Conservation (phyloP, 1,139 yeast species). For the Taphrina betulina region DNA sequence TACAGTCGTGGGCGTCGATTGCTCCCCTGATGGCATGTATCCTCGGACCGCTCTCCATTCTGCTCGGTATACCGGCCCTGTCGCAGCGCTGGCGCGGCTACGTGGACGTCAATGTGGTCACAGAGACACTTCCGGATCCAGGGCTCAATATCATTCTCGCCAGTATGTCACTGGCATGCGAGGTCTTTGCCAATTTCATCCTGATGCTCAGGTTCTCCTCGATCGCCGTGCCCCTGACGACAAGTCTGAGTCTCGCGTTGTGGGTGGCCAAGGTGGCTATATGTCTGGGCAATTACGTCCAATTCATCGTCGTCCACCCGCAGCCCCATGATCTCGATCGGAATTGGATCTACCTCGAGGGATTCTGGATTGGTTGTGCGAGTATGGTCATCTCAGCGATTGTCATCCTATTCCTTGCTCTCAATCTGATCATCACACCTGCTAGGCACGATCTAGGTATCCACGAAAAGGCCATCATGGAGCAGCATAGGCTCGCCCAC, state of each 20-base stretch:
- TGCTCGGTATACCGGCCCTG: conserved; percentile 17
- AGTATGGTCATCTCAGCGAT: conserved; percentile 14
- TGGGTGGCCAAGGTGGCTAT: conserved; percentile 15
- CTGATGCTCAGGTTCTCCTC: conserved; percentile 17
- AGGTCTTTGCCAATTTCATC: conserved; percentile 6
- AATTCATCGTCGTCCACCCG: conserved; percentile 13
- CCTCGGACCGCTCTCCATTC: conserved; percentile 13
- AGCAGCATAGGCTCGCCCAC: conserved; percentile 50
- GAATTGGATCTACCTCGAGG: conserved; percentile 13
- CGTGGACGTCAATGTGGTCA: conserved; percentile 5
- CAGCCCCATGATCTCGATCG: background rate
- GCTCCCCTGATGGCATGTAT: conserved; percentile 18
- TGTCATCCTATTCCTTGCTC: conserved; percentile 7
- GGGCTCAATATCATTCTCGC: conserved; percentile 15
- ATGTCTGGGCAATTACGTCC: conserved; percentile 15
- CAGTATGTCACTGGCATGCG: conserved; percentile 11
- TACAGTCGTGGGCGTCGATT: conserved; percentile 18
- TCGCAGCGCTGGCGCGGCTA: conserved; percentile 25
- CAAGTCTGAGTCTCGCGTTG: conserved; percentile 2
- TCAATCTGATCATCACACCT: conserved; percentile 7
- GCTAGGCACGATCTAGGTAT: background rate
- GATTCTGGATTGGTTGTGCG: conserved; percentile 22
- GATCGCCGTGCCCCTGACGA: conserved; percentile 3
- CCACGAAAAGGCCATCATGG: conserved; percentile 6
- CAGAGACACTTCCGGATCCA: conserved; percentile 14